Conservation (phyloP, 2,329 filamentous ascomycete genomes). For the Plectosphaerella plurivora region DNA sequence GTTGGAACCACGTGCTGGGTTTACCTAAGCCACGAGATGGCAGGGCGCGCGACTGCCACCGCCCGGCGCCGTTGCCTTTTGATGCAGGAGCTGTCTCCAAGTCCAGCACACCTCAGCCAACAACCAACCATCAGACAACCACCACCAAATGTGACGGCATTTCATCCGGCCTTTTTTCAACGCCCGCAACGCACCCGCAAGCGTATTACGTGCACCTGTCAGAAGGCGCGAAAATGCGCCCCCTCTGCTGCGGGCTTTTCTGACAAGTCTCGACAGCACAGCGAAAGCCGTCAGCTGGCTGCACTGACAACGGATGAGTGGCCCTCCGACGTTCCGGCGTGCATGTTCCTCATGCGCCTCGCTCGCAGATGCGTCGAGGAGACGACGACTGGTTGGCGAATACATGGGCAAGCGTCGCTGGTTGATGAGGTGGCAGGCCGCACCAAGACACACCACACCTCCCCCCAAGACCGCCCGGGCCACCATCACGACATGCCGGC, state of each 20-base stretch:
- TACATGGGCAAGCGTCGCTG: not conserved
- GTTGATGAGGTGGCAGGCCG: no score
- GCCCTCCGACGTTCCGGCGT: not conserved
- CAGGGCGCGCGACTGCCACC: conserved; percentile 3
- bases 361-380: conserved; percentile 6
- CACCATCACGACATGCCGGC: no score
- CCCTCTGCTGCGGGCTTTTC: not conserved
- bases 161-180: not conserved
- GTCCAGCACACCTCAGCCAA: conserved; percentile 6
- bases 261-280: not conserved
- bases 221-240: not conserved
- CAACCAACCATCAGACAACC: conserved; percentile 3
- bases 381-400: conserved; percentile 8
- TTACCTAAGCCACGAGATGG: no score
- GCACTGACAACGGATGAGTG: not conserved
- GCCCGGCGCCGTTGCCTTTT: not conserved
- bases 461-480: no score
- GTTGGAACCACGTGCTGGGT: not conserved
- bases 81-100: conserved; percentile 2
- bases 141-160: not conserved
- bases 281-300: conserved; percentile 3
- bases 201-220: not conserved
- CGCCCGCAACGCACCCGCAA: not conserved
- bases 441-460: no score
- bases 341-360: conserved; percentile 11